Conservation (phyloP, 2,329 filamentous ascomycete genomes). For the Exophiala calicioides region DNA sequence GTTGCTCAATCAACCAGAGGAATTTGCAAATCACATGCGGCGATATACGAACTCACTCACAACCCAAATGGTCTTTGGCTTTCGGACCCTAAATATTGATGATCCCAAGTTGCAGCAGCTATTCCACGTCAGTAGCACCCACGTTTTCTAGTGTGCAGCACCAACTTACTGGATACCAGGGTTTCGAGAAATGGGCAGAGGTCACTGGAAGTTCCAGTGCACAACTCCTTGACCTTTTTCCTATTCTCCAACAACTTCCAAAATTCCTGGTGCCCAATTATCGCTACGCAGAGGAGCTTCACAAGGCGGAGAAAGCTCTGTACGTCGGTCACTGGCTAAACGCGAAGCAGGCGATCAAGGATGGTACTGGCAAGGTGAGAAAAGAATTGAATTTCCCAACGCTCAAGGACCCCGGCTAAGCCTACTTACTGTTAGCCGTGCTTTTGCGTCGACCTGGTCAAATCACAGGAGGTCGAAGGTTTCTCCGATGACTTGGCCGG, state of each 20-base stretch:
- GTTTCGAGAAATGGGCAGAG: constrained; percentile 20
- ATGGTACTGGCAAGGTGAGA: constrained; percentile 17
- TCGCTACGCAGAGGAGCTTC: constrained; percentile 15
- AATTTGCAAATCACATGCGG: constrained; percentile 20
- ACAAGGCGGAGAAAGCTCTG: constrained; percentile 19
- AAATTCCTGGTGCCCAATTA: constrained; percentile 19
- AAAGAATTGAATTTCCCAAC: neutral
- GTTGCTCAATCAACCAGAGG: constrained; percentile 14
- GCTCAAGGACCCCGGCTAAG: neutral
- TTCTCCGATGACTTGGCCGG: constrained; percentile 25
- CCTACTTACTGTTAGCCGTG: constrained; percentile 10
- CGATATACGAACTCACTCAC: constrained; percentile 20
- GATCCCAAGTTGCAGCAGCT: constrained; percentile 19
- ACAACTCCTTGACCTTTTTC: constrained; percentile 23
- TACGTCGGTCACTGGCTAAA: constrained; percentile 24
- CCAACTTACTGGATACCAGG: constrained; percentile 3
- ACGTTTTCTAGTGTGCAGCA: neutral
- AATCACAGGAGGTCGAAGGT: constrained; percentile 20
- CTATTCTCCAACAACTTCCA: constrained; percentile 23
- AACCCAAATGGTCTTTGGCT: constrained; percentile 25
- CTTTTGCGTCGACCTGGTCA: constrained; percentile 25
- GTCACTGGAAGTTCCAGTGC: constrained; percentile 16
- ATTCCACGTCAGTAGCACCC: constrained; percentile 12
- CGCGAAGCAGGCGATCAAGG: constrained; percentile 13
- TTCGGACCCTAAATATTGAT: constrained; percentile 13